Base-by-base conservation (phyloP, 75 land plant genomes). In the Pinus albicaulis region DNA sequence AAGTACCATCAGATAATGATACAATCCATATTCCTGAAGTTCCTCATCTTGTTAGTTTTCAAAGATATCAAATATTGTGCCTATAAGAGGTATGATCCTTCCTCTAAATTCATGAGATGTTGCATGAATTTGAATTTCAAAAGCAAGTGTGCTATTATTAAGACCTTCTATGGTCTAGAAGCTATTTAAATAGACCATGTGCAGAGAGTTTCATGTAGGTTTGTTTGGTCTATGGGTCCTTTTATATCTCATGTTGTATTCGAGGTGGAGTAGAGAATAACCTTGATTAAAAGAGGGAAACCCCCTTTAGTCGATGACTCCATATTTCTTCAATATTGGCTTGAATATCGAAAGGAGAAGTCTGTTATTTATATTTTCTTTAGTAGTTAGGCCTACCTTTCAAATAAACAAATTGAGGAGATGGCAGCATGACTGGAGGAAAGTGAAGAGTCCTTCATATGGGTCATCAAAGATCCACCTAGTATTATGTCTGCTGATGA, bases 151-250 rank as follows among this genome's bases (percentile, higher is more conserved):
- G 3, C 41, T 19, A 76, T 88, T 55, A 28, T 83, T 55, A 85
- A 88, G 74, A 28, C 85, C 13, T 80, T 85, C 19, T 44, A 41
- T 2, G 85, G 7, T 5, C 55, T 88, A 63, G 87, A 88, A 23
- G 74, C 77, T 13, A 56, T 36, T 28, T 80, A 77, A 25, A 11
- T 80, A 24, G 81, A 78, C 34, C 81, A 80, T 34, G 59, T 82
- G 31, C 72, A 41, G 41, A 26, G 2, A 14, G 23, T 38, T 3
- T n/a, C 44, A 28, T 76, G 85, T 3, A 56, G 24, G 25, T 76
- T 81, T 3, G 77, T 88, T 15, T 85, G 78, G 77, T 82, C 83
- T 0, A 81, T 86, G 44, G 83, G 90, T 4, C 87, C 88, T 25
- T 11, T 85, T 3, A 17, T 48, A 16, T 55, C 72, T 36, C 36